Conservation (phyloP, 2,329 filamentous ascomycete genomes). For the Penicillium sp. region DNA sequence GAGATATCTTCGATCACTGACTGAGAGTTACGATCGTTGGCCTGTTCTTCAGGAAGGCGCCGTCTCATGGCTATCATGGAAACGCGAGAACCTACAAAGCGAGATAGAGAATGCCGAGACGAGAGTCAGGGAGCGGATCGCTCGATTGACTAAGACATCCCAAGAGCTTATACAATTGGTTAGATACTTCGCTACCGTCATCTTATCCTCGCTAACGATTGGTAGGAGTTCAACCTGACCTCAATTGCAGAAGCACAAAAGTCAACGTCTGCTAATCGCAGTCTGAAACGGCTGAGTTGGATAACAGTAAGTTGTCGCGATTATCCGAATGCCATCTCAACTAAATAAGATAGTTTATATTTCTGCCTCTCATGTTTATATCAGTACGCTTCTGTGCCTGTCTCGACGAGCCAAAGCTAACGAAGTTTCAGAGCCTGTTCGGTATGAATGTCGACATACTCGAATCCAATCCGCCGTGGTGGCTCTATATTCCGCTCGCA, state of each 20-base stretch:
- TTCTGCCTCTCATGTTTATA: not conserved
- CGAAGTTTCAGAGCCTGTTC: not conserved
- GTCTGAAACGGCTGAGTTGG: slow-evolving; percentile 2
- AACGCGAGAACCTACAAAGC: not conserved
- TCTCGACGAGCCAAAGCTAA: not conserved
- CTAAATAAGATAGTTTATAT: not conserved
- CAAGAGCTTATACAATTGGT: slow-evolving; percentile 7
- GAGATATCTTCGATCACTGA: not conserved
- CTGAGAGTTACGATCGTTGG: slow-evolving; percentile 2
- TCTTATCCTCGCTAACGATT: not conserved
- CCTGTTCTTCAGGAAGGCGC: not conserved
- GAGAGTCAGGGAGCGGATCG: not conserved
- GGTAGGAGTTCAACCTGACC: slow-evolving; percentile 1
- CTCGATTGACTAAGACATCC: not conserved
- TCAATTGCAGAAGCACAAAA: slow-evolving; percentile 3
- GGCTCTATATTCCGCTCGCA: not conserved
- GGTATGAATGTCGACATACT: slow-evolving; percentile 3
- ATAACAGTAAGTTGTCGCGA: not conserved
- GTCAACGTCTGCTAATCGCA: not conserved
- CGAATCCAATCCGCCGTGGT: not conserved
- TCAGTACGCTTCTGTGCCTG: not conserved
- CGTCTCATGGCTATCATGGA: not conserved
- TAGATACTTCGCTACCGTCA: not conserved
- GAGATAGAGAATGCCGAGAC: not conserved
- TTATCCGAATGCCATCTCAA: not conserved